Evolutionary conservation across 2,329 filamentous ascomycete genomes (phyloP).

Genomic region (Hymenoscyphus salicellus): DNA sequence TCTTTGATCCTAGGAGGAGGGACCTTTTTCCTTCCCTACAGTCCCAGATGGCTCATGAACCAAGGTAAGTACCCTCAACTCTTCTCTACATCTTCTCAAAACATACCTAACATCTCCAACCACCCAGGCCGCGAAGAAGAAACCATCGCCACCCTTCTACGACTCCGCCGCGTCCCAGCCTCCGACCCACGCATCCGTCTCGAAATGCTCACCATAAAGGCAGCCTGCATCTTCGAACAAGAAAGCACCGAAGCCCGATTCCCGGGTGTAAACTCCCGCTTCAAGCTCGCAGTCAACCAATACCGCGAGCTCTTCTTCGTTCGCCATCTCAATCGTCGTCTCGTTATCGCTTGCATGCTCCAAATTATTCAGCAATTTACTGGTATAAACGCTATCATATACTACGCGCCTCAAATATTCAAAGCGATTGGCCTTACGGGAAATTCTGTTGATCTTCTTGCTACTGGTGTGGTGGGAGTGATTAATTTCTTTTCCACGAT

Average conservation of each 20-base stretch:
- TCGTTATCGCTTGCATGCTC: conserved; percentile 46
- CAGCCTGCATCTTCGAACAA: conserved; percentile 51
- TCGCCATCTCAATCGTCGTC: conserved; percentile 55
- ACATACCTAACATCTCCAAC: conserved; percentile 34
- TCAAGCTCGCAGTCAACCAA: conserved; percentile 13
- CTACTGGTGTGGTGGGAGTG: conserved; percentile 67
- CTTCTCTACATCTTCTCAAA: not conserved
- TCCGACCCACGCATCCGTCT: conserved; percentile 55
- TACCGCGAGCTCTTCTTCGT: conserved; percentile 55
- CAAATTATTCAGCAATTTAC: conserved; percentile 48
- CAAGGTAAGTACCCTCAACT: conserved; percentile 25
- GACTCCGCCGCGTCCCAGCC: conserved; percentile 52
- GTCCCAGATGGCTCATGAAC: conserved; percentile 54
- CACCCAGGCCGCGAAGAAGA: conserved; percentile 45
- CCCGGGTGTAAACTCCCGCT: conserved; percentile 42
- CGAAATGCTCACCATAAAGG: conserved; percentile 56
- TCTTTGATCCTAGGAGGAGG: conserved; percentile 49
- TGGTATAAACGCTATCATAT: conserved; percentile 50
- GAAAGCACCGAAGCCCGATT: conserved; percentile 55
- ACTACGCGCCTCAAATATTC: conserved; percentile 53
- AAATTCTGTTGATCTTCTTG: conserved; percentile 53
- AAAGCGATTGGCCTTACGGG: conserved; percentile 46
- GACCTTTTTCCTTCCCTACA: conserved; percentile 60
- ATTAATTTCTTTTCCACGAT: conserved; percentile 66
- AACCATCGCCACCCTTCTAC: conserved; percentile 46